Evolutionary conservation across 2,329 filamentous ascomycete genomes (phyloP).

Genomic region (Pestalotiopsis sp.): DNA sequence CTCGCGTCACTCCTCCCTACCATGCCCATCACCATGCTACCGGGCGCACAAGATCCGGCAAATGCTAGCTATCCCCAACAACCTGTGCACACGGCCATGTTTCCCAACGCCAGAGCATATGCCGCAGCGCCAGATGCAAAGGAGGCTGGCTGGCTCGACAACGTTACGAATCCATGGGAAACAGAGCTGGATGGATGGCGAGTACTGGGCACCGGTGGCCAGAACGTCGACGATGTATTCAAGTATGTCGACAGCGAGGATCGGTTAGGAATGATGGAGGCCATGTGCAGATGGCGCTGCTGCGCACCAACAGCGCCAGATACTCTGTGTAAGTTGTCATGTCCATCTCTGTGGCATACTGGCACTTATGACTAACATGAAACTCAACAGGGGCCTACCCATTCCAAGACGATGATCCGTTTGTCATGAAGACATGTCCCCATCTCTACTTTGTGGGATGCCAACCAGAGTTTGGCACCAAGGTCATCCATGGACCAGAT

Average conservation of each 20-base stretch:
- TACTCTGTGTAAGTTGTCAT: conserved; percentile 74
- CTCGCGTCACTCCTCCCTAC: conserved; percentile 80
- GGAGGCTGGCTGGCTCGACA: conserved; percentile 77
- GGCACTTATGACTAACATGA: conserved; percentile 6
- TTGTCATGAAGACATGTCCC: conserved; percentile 82
- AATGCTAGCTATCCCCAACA: conserved; percentile 92
- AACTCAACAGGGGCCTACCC: conserved; percentile 79
- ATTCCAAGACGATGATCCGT: conserved; percentile 91
- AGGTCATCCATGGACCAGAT: conserved; percentile 65
- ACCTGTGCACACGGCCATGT: conserved; percentile 89
- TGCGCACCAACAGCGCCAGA: conserved; percentile 93
- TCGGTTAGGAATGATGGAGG: conserved; percentile 87
- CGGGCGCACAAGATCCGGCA: conserved; percentile 82
- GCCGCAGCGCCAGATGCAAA: conserved; percentile 46
- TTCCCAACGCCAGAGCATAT: conserved; percentile 75
- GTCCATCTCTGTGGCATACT: neutral
- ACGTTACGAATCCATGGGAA: conserved; percentile 91
- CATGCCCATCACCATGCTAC: conserved; percentile 86
- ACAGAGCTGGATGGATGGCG: conserved; percentile 90
- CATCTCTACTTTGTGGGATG: conserved; percentile 91
- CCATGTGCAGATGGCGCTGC: conserved; percentile 89
- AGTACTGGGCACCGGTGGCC: conserved; percentile 83
- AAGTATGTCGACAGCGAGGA: conserved; percentile 84
- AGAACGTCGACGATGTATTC: conserved; percentile 91
- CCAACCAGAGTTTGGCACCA: conserved; percentile 77